Base-by-base conservation (phyloP, 495 filamentous ascomycete species). In the Achaetomiella virescens region DNA sequence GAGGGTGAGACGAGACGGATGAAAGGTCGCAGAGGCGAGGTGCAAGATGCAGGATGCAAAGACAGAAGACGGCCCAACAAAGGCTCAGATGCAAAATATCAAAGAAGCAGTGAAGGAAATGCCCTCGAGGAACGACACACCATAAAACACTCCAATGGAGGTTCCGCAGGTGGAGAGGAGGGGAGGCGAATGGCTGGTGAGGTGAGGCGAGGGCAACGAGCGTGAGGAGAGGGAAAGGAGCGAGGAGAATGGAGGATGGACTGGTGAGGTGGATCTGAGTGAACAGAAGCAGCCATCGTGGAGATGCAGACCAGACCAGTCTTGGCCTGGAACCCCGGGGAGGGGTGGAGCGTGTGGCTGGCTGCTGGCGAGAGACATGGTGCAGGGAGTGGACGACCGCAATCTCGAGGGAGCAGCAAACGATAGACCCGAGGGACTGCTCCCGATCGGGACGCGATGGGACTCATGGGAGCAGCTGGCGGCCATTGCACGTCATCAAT, bases 341-440 rank as follows among this genome's bases (percentile, higher is more conserved):
- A n/a, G n/a, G 42, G 43, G 42, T 46, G 42, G 38, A 35, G 49
- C 24, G 18, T 4, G 45, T 52, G 55, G 55, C 55, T 52, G 47
- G 47, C 43, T 53, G 56, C 53, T 53, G 49, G 48, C 35, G 48
- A 24, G 40, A 22, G 35, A 47, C 55, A 41, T 38, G 27, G 31
- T 38, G 24, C 12, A n/a, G 1, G 9, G n/a, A 11, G 15, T 37
- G 35, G 42, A 24, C 37, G 11, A 48, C 48, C n/a, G 35, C 35
- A 35, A 48, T 48, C 33, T 49, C 24, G 18, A n/a, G 14, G n/a
- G 31, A 38, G 45, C 43, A 49, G 18, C 54, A 56, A 49, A 37
- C 40, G 45, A 50, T 45, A 29, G 44, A 27, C 27, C 41, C 22
- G 36, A 37, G 45, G 27, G 11, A 33, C 33, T 11, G 21, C 45